These are phyloP conservation scores for Epithele typhae DNA, from an alignment of 768 basidiomycete genomes.

Conservation along the genomic window DNA sequence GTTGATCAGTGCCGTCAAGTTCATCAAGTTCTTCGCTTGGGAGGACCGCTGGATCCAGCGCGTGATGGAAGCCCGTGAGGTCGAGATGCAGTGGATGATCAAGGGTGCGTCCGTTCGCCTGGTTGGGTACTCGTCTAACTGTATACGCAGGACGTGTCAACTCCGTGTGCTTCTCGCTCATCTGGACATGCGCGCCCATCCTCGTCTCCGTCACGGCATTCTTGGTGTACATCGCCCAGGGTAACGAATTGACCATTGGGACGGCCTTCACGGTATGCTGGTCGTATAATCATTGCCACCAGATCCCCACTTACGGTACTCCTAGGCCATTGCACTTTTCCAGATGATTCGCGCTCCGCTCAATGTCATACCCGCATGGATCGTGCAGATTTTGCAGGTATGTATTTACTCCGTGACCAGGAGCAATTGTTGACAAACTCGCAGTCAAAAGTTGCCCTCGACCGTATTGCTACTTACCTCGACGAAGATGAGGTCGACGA, in stretches of 20 bases:
- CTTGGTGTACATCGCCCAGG: slow-evolving; percentile 64
- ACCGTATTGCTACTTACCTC: slow-evolving; percentile 58
- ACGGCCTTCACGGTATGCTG: slow-evolving; percentile 75
- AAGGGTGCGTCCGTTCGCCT: slow-evolving; percentile 39
- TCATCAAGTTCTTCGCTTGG: slow-evolving; percentile 84
- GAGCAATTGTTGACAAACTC: neutral
- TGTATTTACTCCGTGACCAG: neutral
- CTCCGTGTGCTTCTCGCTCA: slow-evolving; percentile 59
- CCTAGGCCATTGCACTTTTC: slow-evolving; percentile 74
- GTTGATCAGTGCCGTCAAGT: slow-evolving; percentile 69
- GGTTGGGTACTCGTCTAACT: no score
- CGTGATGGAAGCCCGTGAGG: slow-evolving; percentile 56
- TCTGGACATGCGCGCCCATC: slow-evolving; percentile 78
- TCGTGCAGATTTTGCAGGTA: slow-evolving; percentile 70
- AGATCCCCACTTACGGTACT: no score
- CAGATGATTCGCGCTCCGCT: slow-evolving; percentile 78
- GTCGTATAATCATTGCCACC: no score
- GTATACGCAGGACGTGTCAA: slow-evolving; percentile 57
- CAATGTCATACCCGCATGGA: slow-evolving; percentile 76
- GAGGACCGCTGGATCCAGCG: slow-evolving; percentile 72
- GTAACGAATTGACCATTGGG: slow-evolving; percentile 70
- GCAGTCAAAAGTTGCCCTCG: slow-evolving; percentile 51
- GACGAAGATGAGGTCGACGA: slow-evolving; percentile 59
- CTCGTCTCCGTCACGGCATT: slow-evolving; percentile 80
- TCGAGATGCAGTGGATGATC: slow-evolving; percentile 75